Evolutionary conservation across 2,329 filamentous ascomycete genomes (phyloP).

Genomic region (Rhynchosporium agropyri): DNA sequence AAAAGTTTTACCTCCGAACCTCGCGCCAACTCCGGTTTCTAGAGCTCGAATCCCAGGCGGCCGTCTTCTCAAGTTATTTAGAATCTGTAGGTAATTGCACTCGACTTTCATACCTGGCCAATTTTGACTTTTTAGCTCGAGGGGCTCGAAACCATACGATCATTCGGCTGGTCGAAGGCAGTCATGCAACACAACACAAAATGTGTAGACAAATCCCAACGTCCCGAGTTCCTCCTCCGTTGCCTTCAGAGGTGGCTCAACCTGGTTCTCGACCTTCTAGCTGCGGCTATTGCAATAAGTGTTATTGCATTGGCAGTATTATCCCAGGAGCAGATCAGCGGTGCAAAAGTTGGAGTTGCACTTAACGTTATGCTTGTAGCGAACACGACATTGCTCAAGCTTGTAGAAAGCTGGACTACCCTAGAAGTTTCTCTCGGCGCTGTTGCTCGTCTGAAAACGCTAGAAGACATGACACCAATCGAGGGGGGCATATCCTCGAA

Average conservation of each 20-base stretch:
- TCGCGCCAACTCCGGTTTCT: slow-evolving; percentile 51
- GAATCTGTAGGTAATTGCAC: slow-evolving; percentile 44
- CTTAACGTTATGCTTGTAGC: slow-evolving; percentile 35
- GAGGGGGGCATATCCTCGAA: slow-evolving; percentile 40
- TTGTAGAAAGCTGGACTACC: slow-evolving; percentile 54
- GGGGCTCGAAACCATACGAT: slow-evolving; percentile 48
- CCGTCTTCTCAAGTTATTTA: slow-evolving; percentile 49
- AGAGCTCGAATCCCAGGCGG: slow-evolving; percentile 48
- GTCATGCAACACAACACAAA: slow-evolving; percentile 49
- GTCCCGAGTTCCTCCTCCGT: slow-evolving; percentile 58
- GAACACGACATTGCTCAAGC: slow-evolving; percentile 31
- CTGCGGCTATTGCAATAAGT: slow-evolving; percentile 20
- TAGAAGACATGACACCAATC: slow-evolving; percentile 47
- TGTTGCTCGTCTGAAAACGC: slow-evolving; percentile 56
- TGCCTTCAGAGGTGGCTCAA: slow-evolving; percentile 59
- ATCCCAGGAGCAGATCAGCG: slow-evolving; percentile 26
- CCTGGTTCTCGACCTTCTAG: slow-evolving; percentile 46
- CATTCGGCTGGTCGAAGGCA: slow-evolving; percentile 46
- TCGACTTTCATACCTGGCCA: neutral
- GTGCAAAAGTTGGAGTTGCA: slow-evolving; percentile 34
- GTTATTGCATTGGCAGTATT: slow-evolving; percentile 31
- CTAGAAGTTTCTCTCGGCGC: slow-evolving; percentile 62
- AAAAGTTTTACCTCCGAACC: slow-evolving; percentile 50
- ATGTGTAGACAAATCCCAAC: slow-evolving; percentile 56
- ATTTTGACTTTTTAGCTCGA: slow-evolving; percentile 36